phyloP scores from a whole-genome alignment of 2,329 filamentous ascomycete genomes.

The Colletotrichum caudatum region DNA sequence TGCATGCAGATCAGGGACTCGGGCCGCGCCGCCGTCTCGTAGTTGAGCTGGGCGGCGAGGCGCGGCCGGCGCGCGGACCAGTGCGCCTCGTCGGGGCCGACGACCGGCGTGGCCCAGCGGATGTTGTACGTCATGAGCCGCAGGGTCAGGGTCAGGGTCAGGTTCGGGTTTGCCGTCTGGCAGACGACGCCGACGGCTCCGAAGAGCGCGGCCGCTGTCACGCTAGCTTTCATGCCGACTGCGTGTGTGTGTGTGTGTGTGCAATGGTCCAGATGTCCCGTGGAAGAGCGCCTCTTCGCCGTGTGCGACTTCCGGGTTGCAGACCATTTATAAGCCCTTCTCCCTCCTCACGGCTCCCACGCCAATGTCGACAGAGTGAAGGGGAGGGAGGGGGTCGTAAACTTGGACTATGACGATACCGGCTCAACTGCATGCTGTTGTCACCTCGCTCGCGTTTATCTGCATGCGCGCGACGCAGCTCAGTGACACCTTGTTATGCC shows the following conservation, averaged over 20 bases:
- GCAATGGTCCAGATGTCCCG: background rate
- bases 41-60: constrained; percentile 54
- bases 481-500: background rate
- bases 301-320: background rate
- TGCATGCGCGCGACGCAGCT: background rate
- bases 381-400: background rate
- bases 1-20: constrained; percentile 60
- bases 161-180: no score
- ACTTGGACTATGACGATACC: background rate
- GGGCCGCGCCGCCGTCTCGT: constrained; percentile 49
- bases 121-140: constrained; percentile 63
- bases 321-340: background rate
- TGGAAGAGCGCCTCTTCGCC: background rate
- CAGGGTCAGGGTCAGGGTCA: constrained; percentile 46
- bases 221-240: background rate
- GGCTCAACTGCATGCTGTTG: background rate
- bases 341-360: background rate
- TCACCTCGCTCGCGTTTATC: background rate
- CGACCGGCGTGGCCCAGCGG: constrained; percentile 57
- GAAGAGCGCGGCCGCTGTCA: background rate
- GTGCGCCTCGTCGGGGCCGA: constrained; percentile 55
- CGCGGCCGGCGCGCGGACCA: constrained; percentile 55
- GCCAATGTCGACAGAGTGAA: background rate
- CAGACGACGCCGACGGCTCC: constrained; percentile 3
- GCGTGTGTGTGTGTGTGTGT: no score